Evolutionary conservation across 2,329 filamentous ascomycete species (phyloP), one percentile per base, ranked within the genome.

Genomic region (Colletotrichum sp.): DNA sequence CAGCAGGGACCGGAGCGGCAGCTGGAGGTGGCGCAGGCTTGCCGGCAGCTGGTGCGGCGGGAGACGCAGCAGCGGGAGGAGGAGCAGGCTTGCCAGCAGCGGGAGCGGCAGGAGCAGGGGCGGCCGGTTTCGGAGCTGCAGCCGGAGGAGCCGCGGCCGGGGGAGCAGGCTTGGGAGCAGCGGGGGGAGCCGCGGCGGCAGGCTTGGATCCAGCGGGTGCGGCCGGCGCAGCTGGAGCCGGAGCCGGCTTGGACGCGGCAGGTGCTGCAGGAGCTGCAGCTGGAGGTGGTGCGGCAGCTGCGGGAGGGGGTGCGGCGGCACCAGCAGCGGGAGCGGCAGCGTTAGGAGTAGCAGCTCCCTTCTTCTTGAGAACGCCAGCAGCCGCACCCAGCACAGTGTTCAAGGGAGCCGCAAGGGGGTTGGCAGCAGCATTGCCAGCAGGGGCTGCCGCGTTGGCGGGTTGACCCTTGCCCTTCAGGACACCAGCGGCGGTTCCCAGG

Each of bases 401-500:
- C 6, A 74, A n/a, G 4, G 72, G 72, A 21, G 63, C 24, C 13
- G 67, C 66, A 6, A 74, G 43, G 5, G 72, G 72, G 21, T 71
- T 36, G 26, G 67, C 66, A 10, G 66, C 72, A 12, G 61, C 34
- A 21, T 63, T 32, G 26, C 71, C 71, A 38, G 65, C 66, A 13
- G 66, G 66, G 12, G 57, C 72, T 5, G 68, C 72, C 2, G 72
- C 72, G 6, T 55, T 36, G 13, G 71, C 71, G 10, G 48, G 52
- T 13, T 67, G 69, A 6, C 69, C 69, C 24, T 75, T 75, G n/a
- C 73, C 73, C 32, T 67, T 75, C n/a, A 75, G 38, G 5, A 75
- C 68, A n/a, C 73, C 73, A 6, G 68, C 73, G 9, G 73, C 73
- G 3, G 68, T 72, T 30, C 72, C 72, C n/a, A 75, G 38, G 8